phyloP scores from a whole-genome alignment of 1,284 basidiomycete genomes.

The Lignosus rhinocerotis region DNA sequence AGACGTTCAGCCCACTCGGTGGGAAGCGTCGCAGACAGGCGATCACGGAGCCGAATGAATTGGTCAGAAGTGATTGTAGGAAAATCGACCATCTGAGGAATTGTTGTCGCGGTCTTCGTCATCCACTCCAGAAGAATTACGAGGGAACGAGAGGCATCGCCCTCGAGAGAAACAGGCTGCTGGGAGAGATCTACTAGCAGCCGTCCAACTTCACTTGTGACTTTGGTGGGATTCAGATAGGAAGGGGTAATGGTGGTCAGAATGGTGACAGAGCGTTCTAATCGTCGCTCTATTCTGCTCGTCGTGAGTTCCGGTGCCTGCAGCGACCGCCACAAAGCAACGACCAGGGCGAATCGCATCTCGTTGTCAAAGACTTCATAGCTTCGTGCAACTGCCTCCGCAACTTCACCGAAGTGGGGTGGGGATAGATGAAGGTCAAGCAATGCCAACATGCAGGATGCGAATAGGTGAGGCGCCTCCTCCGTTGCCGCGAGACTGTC shows the following conservation, averaged over 20 bases:
- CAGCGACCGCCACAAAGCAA: conserved; percentile 42
- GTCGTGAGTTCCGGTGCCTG: conserved; percentile 24
- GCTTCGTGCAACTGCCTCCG: conserved; percentile 28
- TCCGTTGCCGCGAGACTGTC: conserved; percentile 23
- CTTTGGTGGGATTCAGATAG: conserved; percentile 34
- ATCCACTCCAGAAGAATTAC: conserved; percentile 53
- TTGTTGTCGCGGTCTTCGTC: conserved; percentile 31
- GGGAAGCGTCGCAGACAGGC: conserved; percentile 23
- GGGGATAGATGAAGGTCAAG: conserved; percentile 28
- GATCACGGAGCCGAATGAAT: conserved; percentile 25
- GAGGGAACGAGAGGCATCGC: conserved; percentile 36
- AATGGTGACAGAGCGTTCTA: conserved; percentile 33
- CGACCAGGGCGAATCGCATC: conserved; percentile 45
- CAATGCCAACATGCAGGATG: conserved; percentile 21
- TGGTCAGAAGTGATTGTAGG: conserved; percentile 41
- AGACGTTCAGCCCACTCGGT: conserved; percentile 25
- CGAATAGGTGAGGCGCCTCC: conserved; percentile 24
- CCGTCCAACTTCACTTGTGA: conserved; percentile 39
- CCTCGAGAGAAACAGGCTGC: conserved; percentile 16
- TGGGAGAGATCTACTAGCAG: conserved; percentile 34
- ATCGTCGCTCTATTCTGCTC: conserved; percentile 23
- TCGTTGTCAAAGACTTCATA: conserved; percentile 37
- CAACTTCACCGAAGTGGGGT: conserved; percentile 30
- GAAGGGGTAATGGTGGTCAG: conserved; percentile 33
- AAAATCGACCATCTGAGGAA: conserved; percentile 40